A percentile compares a stretch with the other conserved stretches of the same genome.
Conservation (phyloP, 1,139 yeast species). For the Geotrichum europaeum region DNA sequence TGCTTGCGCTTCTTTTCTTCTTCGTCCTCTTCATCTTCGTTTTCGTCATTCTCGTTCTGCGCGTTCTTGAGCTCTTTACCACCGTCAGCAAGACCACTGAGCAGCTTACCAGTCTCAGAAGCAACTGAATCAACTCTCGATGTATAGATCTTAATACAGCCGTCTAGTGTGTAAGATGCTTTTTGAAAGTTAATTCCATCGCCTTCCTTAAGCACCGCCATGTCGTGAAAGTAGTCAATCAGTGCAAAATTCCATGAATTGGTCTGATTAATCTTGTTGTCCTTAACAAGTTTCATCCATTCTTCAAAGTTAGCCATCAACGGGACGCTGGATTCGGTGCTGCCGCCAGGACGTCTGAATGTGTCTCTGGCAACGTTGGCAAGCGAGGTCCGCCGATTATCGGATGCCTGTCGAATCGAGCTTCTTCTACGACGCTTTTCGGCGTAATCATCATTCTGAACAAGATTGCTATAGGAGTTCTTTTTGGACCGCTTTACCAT, state of each 20-base stretch:
- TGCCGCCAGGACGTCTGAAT: not conserved
- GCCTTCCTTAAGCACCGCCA: slow-evolving; percentile 54
- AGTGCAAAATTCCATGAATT: slow-evolving; percentile 78
- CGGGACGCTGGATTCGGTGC: slow-evolving; percentile 33
- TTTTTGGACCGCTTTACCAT: not conserved
- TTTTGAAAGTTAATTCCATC: slow-evolving; percentile 66
- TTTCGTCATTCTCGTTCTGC: slow-evolving; percentile 24
- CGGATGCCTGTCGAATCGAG: slow-evolving; percentile 9
- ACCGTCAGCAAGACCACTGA: slow-evolving; percentile 61
- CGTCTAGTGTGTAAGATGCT: slow-evolving; percentile 77
- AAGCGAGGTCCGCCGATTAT: slow-evolving; percentile 3
- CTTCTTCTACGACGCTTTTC: slow-evolving; percentile 28
- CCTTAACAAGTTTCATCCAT: slow-evolving; percentile 87
- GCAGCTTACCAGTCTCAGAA: slow-evolving; percentile 77
- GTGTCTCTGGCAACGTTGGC: slow-evolving; percentile 5
- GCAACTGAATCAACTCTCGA: slow-evolving; percentile 90
- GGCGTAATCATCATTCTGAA: slow-evolving; percentile 29
- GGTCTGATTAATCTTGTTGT: slow-evolving; percentile 52
- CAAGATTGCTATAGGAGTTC: not conserved
- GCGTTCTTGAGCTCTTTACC: slow-evolving; percentile 19
- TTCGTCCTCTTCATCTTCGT: slow-evolving; percentile 29
- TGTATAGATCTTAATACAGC: slow-evolving; percentile 78
- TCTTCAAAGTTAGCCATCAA: slow-evolving; percentile 69
- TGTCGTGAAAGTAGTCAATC: slow-evolving; percentile 78
- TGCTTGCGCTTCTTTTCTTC: slow-evolving; percentile 22